phyloP scores from a whole-genome alignment of 306 rosid species.

The Prinsepia uniflora region DNA sequence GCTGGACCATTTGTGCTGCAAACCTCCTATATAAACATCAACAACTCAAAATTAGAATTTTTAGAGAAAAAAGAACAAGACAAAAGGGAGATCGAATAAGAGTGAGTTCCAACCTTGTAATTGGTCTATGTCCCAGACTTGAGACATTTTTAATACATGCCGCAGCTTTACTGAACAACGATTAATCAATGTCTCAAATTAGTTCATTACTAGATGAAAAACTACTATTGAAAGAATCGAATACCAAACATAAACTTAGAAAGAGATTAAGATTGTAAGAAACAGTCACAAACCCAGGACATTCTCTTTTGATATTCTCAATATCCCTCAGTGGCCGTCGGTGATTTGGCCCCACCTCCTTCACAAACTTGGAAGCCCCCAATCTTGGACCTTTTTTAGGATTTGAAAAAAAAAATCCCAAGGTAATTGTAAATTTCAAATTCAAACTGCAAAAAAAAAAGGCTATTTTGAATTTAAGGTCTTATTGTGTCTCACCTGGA shows the following conservation, averaged over 20 bases:
- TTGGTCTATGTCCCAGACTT: slow-evolving; percentile 19
- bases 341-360: slow-evolving; percentile 32
- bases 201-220: neutral
- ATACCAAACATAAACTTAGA: slow-evolving; percentile 2
- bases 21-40: slow-evolving; percentile 43
- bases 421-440: neutral
- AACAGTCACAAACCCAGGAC: slow-evolving; percentile 22
- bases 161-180: slow-evolving; percentile 1
- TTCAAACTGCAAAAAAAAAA: neutral
- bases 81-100: neutral
- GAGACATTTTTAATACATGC: neutral
- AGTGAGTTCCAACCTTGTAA: slow-evolving; percentile 17
- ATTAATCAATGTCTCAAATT: neutral
- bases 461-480: neutral
- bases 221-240: neutral
- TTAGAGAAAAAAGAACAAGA: neutral
- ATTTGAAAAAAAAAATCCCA: slow-evolving; percentile 13
- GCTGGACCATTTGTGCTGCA: slow-evolving; percentile 50
- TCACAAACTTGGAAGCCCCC: slow-evolving; percentile 29
- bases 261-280: slow-evolving; percentile 6
- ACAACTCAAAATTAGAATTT: neutral
- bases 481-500: slow-evolving; percentile 27
- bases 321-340: slow-evolving; percentile 44
- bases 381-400: slow-evolving; percentile 39
- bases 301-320: slow-evolving; percentile 41